Conservation (phyloP, 108 stramenopile species). For the Cyclotella distinguenda region DNA sequence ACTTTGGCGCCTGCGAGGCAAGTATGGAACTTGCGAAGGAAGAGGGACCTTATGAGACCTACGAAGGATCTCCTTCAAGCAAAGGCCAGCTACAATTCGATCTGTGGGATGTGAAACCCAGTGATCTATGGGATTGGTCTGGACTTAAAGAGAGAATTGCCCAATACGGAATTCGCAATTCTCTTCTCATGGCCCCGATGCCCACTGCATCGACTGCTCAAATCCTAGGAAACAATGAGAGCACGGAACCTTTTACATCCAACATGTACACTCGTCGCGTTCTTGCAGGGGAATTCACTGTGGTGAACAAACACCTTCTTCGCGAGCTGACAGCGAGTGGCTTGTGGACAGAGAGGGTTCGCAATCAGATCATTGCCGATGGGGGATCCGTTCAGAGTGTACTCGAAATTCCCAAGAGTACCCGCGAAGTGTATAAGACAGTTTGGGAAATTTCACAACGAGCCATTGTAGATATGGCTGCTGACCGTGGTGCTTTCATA, state of each 20-base stretch:
- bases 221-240: conserved; percentile 99
- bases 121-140: conserved; percentile 95
- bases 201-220: conserved; percentile 99
- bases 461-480: conserved; percentile 96
- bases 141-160: conserved; percentile 82
- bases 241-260: conserved; percentile 98
- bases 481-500: conserved; percentile 98
- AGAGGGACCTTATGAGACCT: conserved; percentile 95
- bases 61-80: conserved; percentile 92
- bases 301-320: conserved; percentile 98
- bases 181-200: conserved; percentile 98
- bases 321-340: conserved; percentile 92
- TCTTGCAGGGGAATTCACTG: conserved; percentile 98
- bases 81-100: conserved; percentile 97
- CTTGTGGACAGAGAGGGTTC: conserved; percentile 94
- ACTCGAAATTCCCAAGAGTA: conserved; percentile 85
- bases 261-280: conserved; percentile 99
- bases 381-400: conserved; percentile 95
- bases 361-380: conserved; percentile 97
- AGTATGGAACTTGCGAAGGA: conserved; percentile 90
- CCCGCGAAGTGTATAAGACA: conserved; percentile 97
- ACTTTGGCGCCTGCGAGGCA: conserved; percentile 95
- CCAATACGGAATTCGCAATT: conserved; percentile 95
- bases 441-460: conserved; percentile 99
- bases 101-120: conserved; percentile 94